Base-by-base conservation (phyloP, 768 basidiomycete species). In the Leccinum variicolor region DNA sequence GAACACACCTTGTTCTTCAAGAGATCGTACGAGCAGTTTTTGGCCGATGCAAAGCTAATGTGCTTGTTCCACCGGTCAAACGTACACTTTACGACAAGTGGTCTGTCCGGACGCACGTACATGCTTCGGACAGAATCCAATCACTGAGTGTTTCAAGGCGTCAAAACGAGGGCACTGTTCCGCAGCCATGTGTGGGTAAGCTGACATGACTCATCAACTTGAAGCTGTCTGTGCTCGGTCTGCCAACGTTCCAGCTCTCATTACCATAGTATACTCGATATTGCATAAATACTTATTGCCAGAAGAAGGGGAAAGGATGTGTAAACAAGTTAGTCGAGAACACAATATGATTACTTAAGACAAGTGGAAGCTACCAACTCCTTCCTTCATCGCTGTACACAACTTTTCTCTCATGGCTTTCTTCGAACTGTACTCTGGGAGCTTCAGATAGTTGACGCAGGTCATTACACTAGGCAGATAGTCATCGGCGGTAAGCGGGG, bases 401-500 rank as follows among this genome's bases (percentile, higher is more conserved):
- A 99, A 73, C 70, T 94, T 96, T 71, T 91, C 85, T 65, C 77
- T 80, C 85, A 98, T 89, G 39, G 92, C 85, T 34, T 78, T 81
- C 73, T 90, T 94, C 26, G 88, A 86, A 55, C 90, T 92, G 72
- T 98, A 98, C 67, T 98, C 94, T 0, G 96, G 96, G 62, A 98
- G 78, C 73, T 99, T 99, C 68, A 99, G 77, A 69, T 94, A 96
- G 74, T 94, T 94, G 59, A 94, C 95, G 73, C 97, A 99, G 4
- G 97, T 98, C 97, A 98, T 98, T 29, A 98, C 95, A 66, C 92
- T 95, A 0, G 95, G 95, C 28, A 98, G 79, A 69, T 97, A 95
- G 68, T 97, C 92, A 69, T 98, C 94, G 7, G 96, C 91, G 6
- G 84, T 85, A 56, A 97, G 79, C 11, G 94, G 90, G 7, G 90